These are phyloP conservation scores for Dipteronia dyeriana DNA, from an alignment of 345 rosid species.

Conservation along the genomic window DNA sequence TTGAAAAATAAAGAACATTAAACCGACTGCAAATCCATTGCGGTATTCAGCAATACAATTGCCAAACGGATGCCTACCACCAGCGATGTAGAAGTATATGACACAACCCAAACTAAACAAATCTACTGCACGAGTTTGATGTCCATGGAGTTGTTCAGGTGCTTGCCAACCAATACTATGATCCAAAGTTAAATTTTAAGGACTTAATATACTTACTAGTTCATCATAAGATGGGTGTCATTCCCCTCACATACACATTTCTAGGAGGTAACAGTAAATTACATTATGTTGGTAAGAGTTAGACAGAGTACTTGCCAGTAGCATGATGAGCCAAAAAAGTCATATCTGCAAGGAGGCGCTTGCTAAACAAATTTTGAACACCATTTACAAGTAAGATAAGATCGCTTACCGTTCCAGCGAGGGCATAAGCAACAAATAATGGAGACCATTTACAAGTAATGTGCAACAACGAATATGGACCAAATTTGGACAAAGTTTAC, in stretches of 20 bases:
- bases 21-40: constrained; percentile 1
- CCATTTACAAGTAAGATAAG: too few relatives aligned
- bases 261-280: background rate
- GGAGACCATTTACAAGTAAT: too few relatives aligned
- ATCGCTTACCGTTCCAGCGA: too few relatives aligned
- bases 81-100: constrained; percentile 74
- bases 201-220: background rate
- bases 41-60: background rate
- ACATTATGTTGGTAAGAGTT: background rate
- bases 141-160: constrained; percentile 92
- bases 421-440: too few relatives aligned
- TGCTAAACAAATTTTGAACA: too few relatives aligned
- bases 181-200: constrained; percentile 5
- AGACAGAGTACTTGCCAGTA: constrained; percentile 55
- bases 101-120: constrained; percentile 92
- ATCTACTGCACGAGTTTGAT: constrained; percentile 93
- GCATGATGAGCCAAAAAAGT: constrained; percentile 80
- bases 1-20: background rate
- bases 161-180: constrained; percentile 55
- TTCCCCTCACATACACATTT: background rate
- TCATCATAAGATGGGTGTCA: background rate
- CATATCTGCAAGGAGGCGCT: constrained; percentile 70
- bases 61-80: constrained; percentile 85
- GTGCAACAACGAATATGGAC: too few relatives aligned
- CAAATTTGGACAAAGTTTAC: too few relatives aligned